Conservation (phyloP, 371 early-diverging fungal genomes). For the Mucor piriformis region DNA sequence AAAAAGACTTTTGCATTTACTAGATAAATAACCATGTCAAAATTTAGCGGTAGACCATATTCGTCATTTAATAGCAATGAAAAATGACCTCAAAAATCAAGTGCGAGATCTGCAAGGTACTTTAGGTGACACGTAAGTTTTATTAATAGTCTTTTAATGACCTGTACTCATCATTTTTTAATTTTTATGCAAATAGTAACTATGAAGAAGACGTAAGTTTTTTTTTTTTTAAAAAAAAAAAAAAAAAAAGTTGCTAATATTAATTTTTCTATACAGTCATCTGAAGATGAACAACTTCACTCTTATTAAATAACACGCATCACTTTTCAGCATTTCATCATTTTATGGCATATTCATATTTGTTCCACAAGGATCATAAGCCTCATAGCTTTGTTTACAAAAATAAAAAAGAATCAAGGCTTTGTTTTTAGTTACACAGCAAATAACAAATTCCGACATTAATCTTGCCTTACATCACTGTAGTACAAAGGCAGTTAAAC, state of each 20-base stretch:
- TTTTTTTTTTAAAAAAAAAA: not conserved
- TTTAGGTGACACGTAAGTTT: conserved; percentile 27
- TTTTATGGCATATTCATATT: not conserved
- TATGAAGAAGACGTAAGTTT: conserved; percentile 45
- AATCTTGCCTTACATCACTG: not conserved
- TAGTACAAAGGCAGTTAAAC: not conserved
- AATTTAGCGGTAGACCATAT: conserved; percentile 24
- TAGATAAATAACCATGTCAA: not conserved
- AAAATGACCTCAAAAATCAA: conserved; percentile 22
- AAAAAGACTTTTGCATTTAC: not conserved
- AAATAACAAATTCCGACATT: not conserved
- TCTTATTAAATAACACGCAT: conserved; percentile 14
- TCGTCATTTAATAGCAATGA: conserved; percentile 19
- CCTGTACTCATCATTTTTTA: not conserved
- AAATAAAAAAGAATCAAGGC: conserved; percentile 1
- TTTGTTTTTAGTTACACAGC: conserved; percentile 1
- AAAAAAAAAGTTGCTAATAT: not conserved
- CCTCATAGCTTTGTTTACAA: not conserved
- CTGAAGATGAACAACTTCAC: conserved; percentile 42
- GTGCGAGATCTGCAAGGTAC: conserved; percentile 22
- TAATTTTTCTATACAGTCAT: conserved; percentile 30
- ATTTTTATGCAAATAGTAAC: conserved; percentile 14
- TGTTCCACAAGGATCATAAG: not conserved
- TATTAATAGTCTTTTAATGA: conserved; percentile 10
- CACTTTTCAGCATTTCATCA: not conserved